A percentile compares a stretch with the other conserved stretches of the same genome.
phyloP scores from a whole-genome alignment of 2,329 filamentous ascomycete species.

The Phaeosphaeriaceae sp. region DNA sequence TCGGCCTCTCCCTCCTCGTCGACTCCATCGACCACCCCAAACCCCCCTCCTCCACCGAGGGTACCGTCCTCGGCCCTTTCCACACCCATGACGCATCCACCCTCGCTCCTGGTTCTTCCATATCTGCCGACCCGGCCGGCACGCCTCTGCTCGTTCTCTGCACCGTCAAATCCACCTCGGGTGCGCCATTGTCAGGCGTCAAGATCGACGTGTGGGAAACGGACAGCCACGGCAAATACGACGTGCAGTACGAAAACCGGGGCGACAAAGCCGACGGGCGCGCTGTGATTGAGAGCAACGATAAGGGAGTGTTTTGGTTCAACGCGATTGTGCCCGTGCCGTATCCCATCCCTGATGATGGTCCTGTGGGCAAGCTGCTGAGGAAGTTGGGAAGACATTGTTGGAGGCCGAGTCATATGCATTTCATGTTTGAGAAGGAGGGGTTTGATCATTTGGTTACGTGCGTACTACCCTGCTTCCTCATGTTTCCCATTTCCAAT shows the following conservation, averaged over 20 bases:
- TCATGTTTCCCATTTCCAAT: too few species aligned
- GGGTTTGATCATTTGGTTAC: conserved; percentile 76
- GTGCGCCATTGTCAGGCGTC: conserved; percentile 68
- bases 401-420: conserved; percentile 49
- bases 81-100: conserved; percentile 78
- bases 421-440: conserved; percentile 69
- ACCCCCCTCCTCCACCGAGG: conserved; percentile 72
- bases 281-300: conserved; percentile 73
- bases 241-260: conserved; percentile 75
- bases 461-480: conserved; percentile 59
- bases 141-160: conserved; percentile 77
- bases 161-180: conserved; percentile 69
- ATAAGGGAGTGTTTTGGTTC: conserved; percentile 82
- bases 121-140: conserved; percentile 73
- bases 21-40: conserved; percentile 87
- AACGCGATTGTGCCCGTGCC: conserved; percentile 82
- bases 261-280: conserved; percentile 70
- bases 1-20: conserved; percentile 80
- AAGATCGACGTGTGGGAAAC: conserved; percentile 88
- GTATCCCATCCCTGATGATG: conserved; percentile 83
- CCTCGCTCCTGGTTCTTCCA: conserved; percentile 63
- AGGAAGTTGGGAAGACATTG: conserved; percentile 39
- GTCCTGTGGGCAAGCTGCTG: conserved; percentile 66
- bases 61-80: conserved; percentile 82
- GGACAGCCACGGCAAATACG: conserved; percentile 80